Conservation (phyloP, 129 eudicot species). For the Heracleum sosnowskyi region DNA sequence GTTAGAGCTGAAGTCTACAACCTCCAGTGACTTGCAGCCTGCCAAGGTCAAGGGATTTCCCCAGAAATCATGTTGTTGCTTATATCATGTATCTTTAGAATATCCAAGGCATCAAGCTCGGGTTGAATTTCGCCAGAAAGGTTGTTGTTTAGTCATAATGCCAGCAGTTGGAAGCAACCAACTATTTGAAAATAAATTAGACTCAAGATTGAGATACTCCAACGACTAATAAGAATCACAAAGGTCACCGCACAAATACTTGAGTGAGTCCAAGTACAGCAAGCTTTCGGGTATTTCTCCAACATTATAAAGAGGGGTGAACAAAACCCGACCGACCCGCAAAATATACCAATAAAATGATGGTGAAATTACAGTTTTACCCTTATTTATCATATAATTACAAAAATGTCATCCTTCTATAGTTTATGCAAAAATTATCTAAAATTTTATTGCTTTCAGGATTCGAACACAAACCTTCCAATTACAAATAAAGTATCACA, state of each 20-base stretch:
- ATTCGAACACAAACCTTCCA: too few relatives aligned
- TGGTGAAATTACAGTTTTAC: too few relatives aligned
- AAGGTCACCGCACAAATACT: constrained; percentile 48
- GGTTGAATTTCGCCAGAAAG: constrained; percentile 91
- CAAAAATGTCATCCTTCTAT: too few relatives aligned
- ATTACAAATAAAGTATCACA: too few relatives aligned
- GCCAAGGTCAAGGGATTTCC: constrained; percentile 89
- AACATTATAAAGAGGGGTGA: neutral
- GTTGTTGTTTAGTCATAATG: constrained; percentile 62
- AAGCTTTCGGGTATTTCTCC: constrained; percentile 75
- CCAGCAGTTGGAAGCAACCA: constrained; percentile 88
- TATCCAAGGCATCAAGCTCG: constrained; percentile 92
- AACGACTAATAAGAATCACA: constrained; percentile 56
- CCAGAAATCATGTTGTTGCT: constrained; percentile 87
- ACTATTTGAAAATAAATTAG: constrained; percentile 67
- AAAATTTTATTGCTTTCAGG: too few relatives aligned
- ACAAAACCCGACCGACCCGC: too few relatives aligned
- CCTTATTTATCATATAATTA: too few relatives aligned
- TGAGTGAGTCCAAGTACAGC: constrained; percentile 44
- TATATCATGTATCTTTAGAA: constrained; percentile 71
- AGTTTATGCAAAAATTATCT: too few relatives aligned
- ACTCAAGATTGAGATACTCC: constrained; percentile 57
- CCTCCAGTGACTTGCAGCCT: constrained; percentile 85
- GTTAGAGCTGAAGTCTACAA: constrained; percentile 86
- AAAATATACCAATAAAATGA: too few relatives aligned